Evolutionary conservation across 192 early-diverging fungal genomes (phyloP).

Genomic region (Diversispora epigaea): DNA sequence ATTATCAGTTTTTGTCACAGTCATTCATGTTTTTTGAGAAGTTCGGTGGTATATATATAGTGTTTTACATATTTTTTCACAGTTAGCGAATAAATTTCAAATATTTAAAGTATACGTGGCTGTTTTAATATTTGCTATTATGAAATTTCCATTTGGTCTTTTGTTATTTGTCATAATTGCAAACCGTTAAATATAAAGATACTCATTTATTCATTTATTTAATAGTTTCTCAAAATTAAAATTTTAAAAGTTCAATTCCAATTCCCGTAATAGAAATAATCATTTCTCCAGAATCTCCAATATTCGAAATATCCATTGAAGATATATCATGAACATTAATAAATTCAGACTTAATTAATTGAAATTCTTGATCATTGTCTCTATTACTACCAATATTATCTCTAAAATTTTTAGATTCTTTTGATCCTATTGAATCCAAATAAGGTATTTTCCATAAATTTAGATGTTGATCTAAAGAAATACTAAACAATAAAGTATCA

Average conservation of each 20-base stretch:
- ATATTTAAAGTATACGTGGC: too few relatives aligned
- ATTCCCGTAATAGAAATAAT: conserved; percentile 53
- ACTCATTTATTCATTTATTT: neutral
- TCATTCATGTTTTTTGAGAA: too few relatives aligned
- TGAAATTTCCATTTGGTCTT: too few relatives aligned
- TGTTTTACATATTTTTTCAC: too few relatives aligned
- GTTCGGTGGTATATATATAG: too few relatives aligned
- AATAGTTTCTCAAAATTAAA: too few relatives aligned
- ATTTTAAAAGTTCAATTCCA: conserved; percentile 57
- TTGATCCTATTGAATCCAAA: neutral
- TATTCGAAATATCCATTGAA: conserved; percentile 47
- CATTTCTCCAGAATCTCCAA: conserved; percentile 28
- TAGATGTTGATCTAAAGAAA: conserved; percentile 71
- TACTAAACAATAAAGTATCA: conserved; percentile 44
- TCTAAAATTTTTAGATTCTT: too few relatives aligned
- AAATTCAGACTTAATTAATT: conserved; percentile 46
- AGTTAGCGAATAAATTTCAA: too few relatives aligned
- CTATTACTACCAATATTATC: neutral
- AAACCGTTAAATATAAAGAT: neutral
- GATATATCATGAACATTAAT: conserved; percentile 69
- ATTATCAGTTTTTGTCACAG: too few relatives aligned
- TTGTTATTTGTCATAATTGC: too few relatives aligned
- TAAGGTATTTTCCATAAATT: conserved; percentile 51
- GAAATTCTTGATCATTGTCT: conserved; percentile 7
- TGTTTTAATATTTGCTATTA: too few relatives aligned